Evolutionary conservation across 169 alveolate genomes (phyloP).

Genomic region (Toxoplasma gondii): DNA sequence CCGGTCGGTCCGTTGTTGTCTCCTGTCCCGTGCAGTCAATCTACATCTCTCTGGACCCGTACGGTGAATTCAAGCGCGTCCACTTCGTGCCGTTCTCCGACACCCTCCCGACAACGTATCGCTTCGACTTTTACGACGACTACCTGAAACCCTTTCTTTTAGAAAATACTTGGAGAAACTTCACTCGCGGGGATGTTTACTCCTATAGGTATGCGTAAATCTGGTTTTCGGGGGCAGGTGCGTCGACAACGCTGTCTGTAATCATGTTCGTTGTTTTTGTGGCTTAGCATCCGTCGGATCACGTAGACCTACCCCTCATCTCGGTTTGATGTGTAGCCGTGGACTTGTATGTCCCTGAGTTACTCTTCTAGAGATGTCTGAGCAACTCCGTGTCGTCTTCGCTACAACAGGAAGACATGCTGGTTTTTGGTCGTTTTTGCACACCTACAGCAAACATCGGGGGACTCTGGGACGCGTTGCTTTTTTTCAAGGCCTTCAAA

Average conservation of each 20-base stretch:
- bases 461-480: no score
- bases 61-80: constrained; percentile 74
- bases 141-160: constrained; percentile 75
- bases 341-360: no score
- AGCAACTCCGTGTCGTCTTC: no score
- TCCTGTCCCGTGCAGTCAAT: constrained; percentile 66
- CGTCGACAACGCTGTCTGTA: no score
- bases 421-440: no score
- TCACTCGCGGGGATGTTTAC: constrained; percentile 74
- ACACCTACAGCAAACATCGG: no score
- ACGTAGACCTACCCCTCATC: background rate
- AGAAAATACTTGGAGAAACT: constrained; percentile 69
- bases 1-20: no score
- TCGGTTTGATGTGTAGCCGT: background rate
- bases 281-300: background rate
- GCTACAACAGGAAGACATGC: no score
- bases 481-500: no score
- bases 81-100: constrained; percentile 78
- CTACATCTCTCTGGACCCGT: constrained; percentile 77
- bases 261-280: background rate
- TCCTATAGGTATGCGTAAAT: constrained; percentile 51
- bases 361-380: no score
- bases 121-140: constrained; percentile 75
- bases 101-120: constrained; percentile 78
- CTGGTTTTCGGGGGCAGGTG: background rate